Percentiles rank a stretch among this genome's conserved stretches.
Evolutionary conservation across 768 basidiomycete species (phyloP).

Genomic region (Dacryopinax spathularia): DNA sequence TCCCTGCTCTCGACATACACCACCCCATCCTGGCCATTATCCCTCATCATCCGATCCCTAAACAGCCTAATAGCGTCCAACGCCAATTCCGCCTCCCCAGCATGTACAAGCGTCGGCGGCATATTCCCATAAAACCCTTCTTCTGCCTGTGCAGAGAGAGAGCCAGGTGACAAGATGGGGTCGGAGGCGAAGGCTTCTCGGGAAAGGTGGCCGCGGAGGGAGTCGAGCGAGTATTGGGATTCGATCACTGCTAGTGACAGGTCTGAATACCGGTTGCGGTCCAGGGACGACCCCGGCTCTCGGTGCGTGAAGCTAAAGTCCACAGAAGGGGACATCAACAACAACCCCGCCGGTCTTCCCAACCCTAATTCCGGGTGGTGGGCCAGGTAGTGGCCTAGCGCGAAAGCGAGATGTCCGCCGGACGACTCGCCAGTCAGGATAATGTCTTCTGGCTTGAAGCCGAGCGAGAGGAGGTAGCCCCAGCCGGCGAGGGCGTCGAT

Average conservation of each 20-base stretch:
- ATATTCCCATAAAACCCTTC: not conserved
- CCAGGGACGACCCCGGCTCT: not conserved
- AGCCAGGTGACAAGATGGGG: not conserved
- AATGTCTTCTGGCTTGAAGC: conserved; percentile 48
- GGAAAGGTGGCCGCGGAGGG: not conserved
- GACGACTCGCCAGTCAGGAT: conserved; percentile 63
- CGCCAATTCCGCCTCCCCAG: conserved; percentile 20
- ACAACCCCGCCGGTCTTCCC: not conserved
- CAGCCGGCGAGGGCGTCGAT: conserved; percentile 65
- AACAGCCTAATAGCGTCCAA: conserved; percentile 20
- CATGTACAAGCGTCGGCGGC: conserved; percentile 16
- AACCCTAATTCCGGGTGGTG: not conserved
- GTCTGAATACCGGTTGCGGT: not conserved
- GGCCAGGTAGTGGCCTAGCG: too few species aligned
- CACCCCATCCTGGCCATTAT: conserved; percentile 16
- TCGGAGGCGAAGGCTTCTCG: not conserved
- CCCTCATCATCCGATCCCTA: conserved; percentile 16
- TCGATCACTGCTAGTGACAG: not conserved
- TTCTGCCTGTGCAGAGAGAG: not conserved
- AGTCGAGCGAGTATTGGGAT: not conserved
- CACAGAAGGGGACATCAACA: not conserved
- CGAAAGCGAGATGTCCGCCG: conserved; percentile 62
- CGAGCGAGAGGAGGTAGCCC: conserved; percentile 45
- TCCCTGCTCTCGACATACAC: conserved; percentile 14
- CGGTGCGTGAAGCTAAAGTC: not conserved